Base-by-base conservation (phyloP, 805 yeast genomes). In the Sugiyamaella chiloensis region DNA sequence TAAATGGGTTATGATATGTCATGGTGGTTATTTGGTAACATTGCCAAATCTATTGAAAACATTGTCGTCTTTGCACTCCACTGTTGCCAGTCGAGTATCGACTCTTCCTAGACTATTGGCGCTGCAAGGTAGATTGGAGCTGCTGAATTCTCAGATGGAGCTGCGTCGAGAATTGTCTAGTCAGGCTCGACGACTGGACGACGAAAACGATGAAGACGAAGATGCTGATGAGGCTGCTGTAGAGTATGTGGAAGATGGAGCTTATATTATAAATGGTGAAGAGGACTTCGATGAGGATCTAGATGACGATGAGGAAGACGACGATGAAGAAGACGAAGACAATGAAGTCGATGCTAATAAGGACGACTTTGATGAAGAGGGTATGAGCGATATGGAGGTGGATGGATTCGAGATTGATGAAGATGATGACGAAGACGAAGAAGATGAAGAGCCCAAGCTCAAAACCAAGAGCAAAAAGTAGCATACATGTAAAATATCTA, bases 71-170 rank as follows among this genome's bases (percentile, higher is more conserved):
- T 65, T 91, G 47, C 83, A 80, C 61, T 61, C 75, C 2, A 73
- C 84, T 0, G 68, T 90, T 24, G 67, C 72, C 16, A 70, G 77
- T 47, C 83, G 78, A 26, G 72, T 77, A 64, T 75, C 75, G 52
- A 73, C 74, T 20, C 67, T 91, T 53, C 85, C 90, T 6, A 75
- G 79, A 32, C 71, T 91, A 44, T 68, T 90, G 21, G 81, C 93
- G 1, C 74, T 91, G 24, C 95, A 90, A 64, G 99, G 99, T 40
- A 79, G 93, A 54, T 70, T 91, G 40, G 85, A 83, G 59, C 74
- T 91, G 63, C 72, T 91, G 36, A 77, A 77, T 54, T 77, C 88
- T 2, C 98, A 91, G 67, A 74, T 87, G 8, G 75, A 78, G 48
- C 68, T 91, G 54, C 80, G 97, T 60, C 64, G 67, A 31, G 81